Conservation (phyloP, 805 yeast species). For the Lipomyces lipofer region DNA sequence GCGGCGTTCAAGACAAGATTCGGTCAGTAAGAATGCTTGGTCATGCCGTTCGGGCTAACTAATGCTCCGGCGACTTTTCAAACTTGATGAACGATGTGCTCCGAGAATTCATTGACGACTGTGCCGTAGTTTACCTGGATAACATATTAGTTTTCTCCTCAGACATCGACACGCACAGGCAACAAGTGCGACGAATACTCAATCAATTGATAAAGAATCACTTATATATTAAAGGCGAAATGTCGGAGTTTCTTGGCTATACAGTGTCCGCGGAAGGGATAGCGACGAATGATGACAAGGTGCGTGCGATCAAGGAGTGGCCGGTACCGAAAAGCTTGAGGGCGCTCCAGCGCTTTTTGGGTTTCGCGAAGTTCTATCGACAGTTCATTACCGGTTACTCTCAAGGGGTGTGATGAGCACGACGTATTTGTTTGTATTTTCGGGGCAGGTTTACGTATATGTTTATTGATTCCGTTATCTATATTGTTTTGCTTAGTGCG, state of each 20-base stretch:
- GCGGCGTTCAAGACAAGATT: constrained; percentile 34
- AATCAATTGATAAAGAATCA: too few species aligned
- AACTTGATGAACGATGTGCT: constrained; percentile 16
- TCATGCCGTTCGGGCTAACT: constrained; percentile 37
- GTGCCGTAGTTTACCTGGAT: constrained; percentile 32
- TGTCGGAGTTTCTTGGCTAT: too few species aligned
- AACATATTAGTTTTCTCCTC: constrained; percentile 29
- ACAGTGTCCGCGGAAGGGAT: too few species aligned
- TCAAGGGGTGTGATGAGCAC: too few species aligned
- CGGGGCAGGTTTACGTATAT: too few species aligned
- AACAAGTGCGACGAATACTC: background rate
- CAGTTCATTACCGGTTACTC: background rate
- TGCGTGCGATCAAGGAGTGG: constrained; percentile 2
- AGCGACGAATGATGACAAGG: background rate
- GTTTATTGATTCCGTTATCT: too few species aligned
- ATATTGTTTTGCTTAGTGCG: too few species aligned
- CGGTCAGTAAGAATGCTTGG: constrained; percentile 35
- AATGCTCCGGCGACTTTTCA: constrained; percentile 38
- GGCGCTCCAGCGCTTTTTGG: constrained; percentile 1
- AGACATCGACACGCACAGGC: background rate
- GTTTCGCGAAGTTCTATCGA: constrained; percentile 3
- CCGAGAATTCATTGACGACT: constrained; percentile 13
- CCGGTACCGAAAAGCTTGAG: background rate
- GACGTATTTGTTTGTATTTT: too few species aligned
- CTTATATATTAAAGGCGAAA: too few species aligned